Base-by-base conservation (phyloP, 768 basidiomycete genomes). In the Auriscalpium vulgare region DNA sequence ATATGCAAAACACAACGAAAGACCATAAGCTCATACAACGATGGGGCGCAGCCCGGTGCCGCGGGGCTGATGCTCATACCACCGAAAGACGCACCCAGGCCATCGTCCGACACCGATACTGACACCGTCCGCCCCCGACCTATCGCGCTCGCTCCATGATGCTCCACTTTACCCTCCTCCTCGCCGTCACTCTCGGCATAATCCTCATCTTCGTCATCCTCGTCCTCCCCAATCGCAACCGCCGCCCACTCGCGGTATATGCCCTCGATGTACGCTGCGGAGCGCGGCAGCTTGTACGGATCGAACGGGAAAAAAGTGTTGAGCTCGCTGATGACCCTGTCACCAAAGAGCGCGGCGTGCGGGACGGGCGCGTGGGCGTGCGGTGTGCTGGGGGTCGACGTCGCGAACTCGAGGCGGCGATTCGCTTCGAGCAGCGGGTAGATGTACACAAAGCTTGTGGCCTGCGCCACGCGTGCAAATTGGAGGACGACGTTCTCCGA, bases 271-370 rank as follows among this genome's bases (percentile, higher is more conserved):
- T 85, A 97, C 19, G 71, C 68, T 35, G 79, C 75, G 38, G 91
- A 93, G 56, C 83, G 78, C 0, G 91, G 88, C 5, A 99, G 82
- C 57, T 85, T 88, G 74, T 92, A 98, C 2, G 97, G 97, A 69
- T 99, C 97, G 67, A 99, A 99, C 0, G 97, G 97, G 76, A 99
- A 99, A 75, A 97, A 98, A 10, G 86, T 84, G 66, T 92, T 93
- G 54, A 98, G 77, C 57, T 95, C 92, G 75, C 63, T 49, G 71
- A 71, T 50, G 67, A 72, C 8, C 72, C 62, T 34, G 69, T 59
- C 10, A 62, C 55, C 17, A 61, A 48, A 36, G 37, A 59, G 19
- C 34, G 58, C 36, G 35, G 53, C 40, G 37, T 51, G 47, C 56
- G 38, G n/a, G 29, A 44, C 16, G n/a, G 54, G 17, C 16, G 21